Base-by-base conservation (phyloP, 2,329 filamentous ascomycete genomes). In the Phialophora verrucosa region DNA sequence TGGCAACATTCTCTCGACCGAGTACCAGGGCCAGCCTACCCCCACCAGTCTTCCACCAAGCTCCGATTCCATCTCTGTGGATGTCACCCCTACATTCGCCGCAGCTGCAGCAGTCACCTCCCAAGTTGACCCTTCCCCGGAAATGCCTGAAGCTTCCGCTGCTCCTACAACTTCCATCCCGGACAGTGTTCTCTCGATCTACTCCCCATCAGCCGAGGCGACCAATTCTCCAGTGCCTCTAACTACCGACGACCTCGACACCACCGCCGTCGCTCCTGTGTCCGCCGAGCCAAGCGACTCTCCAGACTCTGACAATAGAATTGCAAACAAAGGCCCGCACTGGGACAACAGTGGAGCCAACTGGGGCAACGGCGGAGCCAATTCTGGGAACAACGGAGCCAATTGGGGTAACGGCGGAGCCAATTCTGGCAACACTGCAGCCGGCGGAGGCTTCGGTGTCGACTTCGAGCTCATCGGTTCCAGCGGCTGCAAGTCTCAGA, bases 401-500 rank as follows among this genome's bases (percentile, higher is more conserved):
- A 70, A 50, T 49, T 25, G 23, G 23, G 23, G 23, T 25, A 25
- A 25, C 23, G 23, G 23, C 2, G 50, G 57, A 50, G 23, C 58
- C 31, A 61, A n/a, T 53, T 23, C 29, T 14, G 31, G 27, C 23
- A 50, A 11, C 49, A 44, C 38, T 10, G 64, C 58, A 12, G 47
- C 42, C 20, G 71, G 56, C 44, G 62, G 71, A 58, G 78, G 77
- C 20, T 78, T 81, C 68, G 86, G 86, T 55, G 82, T 89, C 61
- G 80, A 82, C 6, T 89, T 88, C 76, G 83, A 84, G 32, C 85
- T 86, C 14, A 89, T 88, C 77, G 82, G 81, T 60, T 75, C 73
- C 53, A 82, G 85, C 66, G 78, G 78, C 63, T 96, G 92, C 84
- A 95, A 94, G 77, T 81, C 84, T 5, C 80, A 83, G 61, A 78